phyloP scores from a whole-genome alignment of 306 rosid species.

The Trifolium repens region DNA sequence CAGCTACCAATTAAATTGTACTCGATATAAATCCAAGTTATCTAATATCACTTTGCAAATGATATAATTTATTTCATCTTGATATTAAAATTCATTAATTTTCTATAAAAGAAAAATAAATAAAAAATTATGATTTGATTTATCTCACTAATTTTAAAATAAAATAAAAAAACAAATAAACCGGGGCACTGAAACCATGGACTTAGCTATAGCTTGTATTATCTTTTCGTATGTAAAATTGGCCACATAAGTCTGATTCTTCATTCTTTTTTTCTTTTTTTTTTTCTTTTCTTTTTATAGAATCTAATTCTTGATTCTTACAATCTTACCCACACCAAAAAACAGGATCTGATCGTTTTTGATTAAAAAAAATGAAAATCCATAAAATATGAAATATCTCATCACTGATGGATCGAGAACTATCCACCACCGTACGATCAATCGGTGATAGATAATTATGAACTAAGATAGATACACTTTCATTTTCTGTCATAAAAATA shows the following conservation, averaged over 20 bases:
- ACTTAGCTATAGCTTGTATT: too few species aligned
- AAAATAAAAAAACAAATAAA: too few species aligned
- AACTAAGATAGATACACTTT: background rate
- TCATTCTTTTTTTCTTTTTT: too few species aligned
- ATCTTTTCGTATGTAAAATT: background rate
- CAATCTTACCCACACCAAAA: too few species aligned
- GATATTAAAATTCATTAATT: background rate
- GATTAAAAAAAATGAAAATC: background rate
- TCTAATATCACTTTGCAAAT: too few species aligned
- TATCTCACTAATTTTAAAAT: too few species aligned
- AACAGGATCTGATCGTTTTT: background rate
- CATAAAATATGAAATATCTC: background rate
- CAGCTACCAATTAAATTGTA: too few species aligned
- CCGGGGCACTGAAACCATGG: background rate
- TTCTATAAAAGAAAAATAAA: background rate
- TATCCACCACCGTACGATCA: background rate
- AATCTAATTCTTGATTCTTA: too few species aligned
- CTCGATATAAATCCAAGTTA: too few species aligned
- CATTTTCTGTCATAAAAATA: background rate
- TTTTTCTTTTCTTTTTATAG: too few species aligned
- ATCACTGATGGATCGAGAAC: background rate
- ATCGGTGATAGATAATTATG: background rate
- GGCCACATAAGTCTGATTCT: background rate
- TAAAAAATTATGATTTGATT: background rate
- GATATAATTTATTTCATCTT: too few species aligned